Evolutionary conservation across 192 early-diverging fungal species (phyloP).

Genomic region (Jimgerdemannia flammicorona): DNA sequence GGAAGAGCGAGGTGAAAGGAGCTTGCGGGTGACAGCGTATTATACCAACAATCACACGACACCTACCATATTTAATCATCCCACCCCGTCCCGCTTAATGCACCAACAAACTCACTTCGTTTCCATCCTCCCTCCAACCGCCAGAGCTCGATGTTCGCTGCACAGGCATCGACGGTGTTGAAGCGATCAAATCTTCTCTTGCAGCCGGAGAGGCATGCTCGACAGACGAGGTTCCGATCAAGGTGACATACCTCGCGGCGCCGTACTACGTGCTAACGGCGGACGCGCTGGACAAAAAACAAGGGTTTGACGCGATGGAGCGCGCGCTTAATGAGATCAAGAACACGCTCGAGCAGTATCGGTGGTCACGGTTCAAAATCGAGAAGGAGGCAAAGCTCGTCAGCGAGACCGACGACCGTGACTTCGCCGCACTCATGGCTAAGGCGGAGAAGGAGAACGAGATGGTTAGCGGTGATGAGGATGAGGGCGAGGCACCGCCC

Average conservation of each 20-base stretch:
- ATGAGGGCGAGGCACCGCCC: constrained; percentile 67
- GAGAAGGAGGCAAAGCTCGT: constrained; percentile 91
- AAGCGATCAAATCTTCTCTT: constrained; percentile 91
- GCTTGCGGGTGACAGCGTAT: too few species aligned
- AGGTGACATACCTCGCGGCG: constrained; percentile 87
- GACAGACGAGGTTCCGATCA: constrained; percentile 75
- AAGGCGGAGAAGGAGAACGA: constrained; percentile 88
- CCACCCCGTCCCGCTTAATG: too few species aligned
- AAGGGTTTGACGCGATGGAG: constrained; percentile 86
- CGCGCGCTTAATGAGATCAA: constrained; percentile 81
- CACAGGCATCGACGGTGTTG: constrained; percentile 92
- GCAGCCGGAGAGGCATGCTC: constrained; percentile 80
- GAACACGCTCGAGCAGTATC: constrained; percentile 67
- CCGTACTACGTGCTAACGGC: constrained; percentile 93
- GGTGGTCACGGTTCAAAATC: constrained; percentile 69
- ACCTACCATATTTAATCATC: too few species aligned
- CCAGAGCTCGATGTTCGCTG: constrained; percentile 91
- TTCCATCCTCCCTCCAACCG: constrained; percentile 5
- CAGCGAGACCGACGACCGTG: constrained; percentile 88
- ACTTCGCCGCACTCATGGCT: constrained; percentile 87
- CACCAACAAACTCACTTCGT: neutral
- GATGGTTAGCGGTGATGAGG: constrained; percentile 91
- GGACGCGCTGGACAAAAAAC: constrained; percentile 76
- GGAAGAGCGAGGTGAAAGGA: too few species aligned
- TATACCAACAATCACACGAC: too few species aligned